These are phyloP conservation scores for Chalciporus piperatus DNA, from an alignment of 768 basidiomycete species.

Conservation along the genomic window DNA sequence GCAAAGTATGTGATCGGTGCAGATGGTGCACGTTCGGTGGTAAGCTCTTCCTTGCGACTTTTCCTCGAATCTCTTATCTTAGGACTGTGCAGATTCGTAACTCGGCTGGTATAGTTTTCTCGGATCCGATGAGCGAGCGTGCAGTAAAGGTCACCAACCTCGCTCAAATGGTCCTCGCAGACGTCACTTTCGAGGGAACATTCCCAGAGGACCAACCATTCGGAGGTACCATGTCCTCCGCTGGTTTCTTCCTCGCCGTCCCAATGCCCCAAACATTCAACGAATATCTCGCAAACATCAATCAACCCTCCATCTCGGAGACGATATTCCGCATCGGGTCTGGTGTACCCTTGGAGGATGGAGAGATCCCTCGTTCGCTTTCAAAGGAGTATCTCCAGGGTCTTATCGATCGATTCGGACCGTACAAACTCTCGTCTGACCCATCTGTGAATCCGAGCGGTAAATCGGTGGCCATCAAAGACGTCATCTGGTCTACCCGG, in stretches of 20 bases:
- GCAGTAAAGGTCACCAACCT: constrained; percentile 27
- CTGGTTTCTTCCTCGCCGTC: constrained; percentile 13
- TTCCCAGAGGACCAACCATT: not conserved
- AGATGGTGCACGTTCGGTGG: constrained; percentile 48
- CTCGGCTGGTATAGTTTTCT: constrained; percentile 40
- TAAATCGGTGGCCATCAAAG: constrained; percentile 33
- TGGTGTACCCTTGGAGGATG: constrained; percentile 36
- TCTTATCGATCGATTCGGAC: constrained; percentile 42
- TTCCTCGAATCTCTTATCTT: not conserved
- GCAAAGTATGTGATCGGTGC: constrained; percentile 51
- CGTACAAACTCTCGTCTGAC: constrained; percentile 34
- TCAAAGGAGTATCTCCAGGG: constrained; percentile 43
- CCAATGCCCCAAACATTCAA: constrained; percentile 16
- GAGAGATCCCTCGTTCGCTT: constrained; percentile 38
- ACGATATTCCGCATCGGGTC: constrained; percentile 41
- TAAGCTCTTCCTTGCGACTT: constrained; percentile 18
- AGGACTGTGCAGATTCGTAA: constrained; percentile 39
- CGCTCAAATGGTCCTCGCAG: constrained; percentile 29
- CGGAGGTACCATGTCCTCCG: not conserved
- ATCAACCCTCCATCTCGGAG: constrained; percentile 2
- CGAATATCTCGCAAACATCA: constrained; percentile 15
- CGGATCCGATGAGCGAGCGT: constrained; percentile 39
- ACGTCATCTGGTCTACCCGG: constrained; percentile 45
- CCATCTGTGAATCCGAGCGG: constrained; percentile 33
- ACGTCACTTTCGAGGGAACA: constrained; percentile 14